Percentiles rank a stretch among this genome's conserved stretches.
phyloP scores from a whole-genome alignment of 179 eudicot genomes.

The Camellia oleifera region DNA sequence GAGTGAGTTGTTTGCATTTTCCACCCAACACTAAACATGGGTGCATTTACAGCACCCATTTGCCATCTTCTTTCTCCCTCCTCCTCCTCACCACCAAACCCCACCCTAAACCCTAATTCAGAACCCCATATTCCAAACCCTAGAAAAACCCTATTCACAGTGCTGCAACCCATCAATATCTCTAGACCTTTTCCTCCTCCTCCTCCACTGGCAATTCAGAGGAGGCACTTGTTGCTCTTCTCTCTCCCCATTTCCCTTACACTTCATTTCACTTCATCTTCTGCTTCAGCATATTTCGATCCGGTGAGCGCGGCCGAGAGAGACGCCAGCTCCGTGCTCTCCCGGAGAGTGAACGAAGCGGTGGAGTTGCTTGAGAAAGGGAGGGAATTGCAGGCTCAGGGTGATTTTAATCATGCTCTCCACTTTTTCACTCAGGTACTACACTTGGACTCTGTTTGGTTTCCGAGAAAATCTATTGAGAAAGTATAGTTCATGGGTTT shows the following conservation, averaged over 20 bases:
- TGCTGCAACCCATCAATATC: background rate
- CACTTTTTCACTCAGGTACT: slow-evolving; percentile 31
- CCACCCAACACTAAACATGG: slow-evolving; percentile 15
- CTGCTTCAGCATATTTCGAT: slow-evolving; percentile 13
- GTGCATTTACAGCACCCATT: slow-evolving; percentile 27
- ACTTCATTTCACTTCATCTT: background rate
- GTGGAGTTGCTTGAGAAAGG: slow-evolving; percentile 33
- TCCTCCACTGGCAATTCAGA: background rate
- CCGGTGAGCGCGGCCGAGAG: slow-evolving; percentile 25
- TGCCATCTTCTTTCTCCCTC: slow-evolving; percentile 23
- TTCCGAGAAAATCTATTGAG: background rate
- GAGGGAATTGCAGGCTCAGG: slow-evolving; percentile 35
- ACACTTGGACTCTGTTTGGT: background rate
- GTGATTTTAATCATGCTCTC: slow-evolving; percentile 35
- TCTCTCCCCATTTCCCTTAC: slow-evolving; percentile 20
- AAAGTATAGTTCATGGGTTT: background rate
- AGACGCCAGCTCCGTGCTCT: slow-evolving; percentile 26
- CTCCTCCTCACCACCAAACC: slow-evolving; percentile 14
- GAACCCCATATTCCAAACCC: background rate
- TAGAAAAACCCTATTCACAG: background rate
- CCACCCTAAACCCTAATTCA: slow-evolving; percentile 9
- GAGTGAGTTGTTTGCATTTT: no score
- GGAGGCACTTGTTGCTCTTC: slow-evolving; percentile 26
- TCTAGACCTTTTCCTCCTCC: background rate
- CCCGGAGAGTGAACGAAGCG: slow-evolving; percentile 26